Evolutionary conservation across 441 rosid species (phyloP), one percentile per base, ranked within the genome.

Genomic region (Francoa sonchifolia): DNA sequence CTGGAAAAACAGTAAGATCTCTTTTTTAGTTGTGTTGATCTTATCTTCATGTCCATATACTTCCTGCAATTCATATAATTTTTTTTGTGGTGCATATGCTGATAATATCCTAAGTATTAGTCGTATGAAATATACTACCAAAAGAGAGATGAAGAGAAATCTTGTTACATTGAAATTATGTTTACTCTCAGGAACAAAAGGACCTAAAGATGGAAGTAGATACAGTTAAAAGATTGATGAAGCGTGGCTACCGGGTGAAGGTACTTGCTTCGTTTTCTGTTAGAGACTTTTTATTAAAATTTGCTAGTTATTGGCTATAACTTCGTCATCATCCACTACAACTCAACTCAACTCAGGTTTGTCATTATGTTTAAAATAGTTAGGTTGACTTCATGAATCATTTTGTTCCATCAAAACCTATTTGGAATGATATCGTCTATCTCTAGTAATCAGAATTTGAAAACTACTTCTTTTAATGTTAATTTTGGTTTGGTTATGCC

Each of bases 211-310:
- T 69, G 48, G 85, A 90, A 65, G 87, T 94, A 44, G 76, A 77
- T 32, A 52, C 62, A 19, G 71, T 72, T 35, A 58, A 60, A 61
- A 66, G 79, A 61, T 49, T 85, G 60, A 66, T 85, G 68, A 81
- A 90, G 57, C 74, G 71, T 35, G 94, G 96, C 40, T 90, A 90
- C 39, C 77, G 93, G 28, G 96, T 90, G 46, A 85, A 80, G 98
- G 98, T 90, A 75, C 33, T 43, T 47, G 19, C 32, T 43, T 26
- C 29, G 16, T 27, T 33, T 31, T 22, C 13, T 21, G 5, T n/a
- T n/a, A 8, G 19, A 33, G 39, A 25, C 3, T 7, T 33, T 12
- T 19, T 18, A 18, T n/a, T 1, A 36, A 30, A 4, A 2, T 30
- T 30, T n/a, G 7, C 33, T 30, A 6, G 15, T 30, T 3, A 30